Conservation (phyloP, 345 rosid genomes). For the Rhodamnia argentea region DNA sequence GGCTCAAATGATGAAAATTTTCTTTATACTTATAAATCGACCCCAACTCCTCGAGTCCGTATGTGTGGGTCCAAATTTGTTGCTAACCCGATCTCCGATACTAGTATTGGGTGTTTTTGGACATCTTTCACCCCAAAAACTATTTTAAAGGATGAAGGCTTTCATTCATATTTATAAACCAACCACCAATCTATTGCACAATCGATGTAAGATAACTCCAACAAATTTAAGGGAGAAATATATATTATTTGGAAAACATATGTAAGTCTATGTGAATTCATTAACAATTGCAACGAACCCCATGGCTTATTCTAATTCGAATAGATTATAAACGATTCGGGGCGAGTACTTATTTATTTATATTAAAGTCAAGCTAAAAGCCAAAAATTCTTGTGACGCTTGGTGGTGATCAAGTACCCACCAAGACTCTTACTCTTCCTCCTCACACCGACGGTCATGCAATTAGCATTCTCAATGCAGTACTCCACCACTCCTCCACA, state of each 20-base stretch:
- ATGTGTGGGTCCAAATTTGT: no score
- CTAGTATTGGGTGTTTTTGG: no score
- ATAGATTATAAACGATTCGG: background rate
- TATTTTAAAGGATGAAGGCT: no score
- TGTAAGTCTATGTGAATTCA: background rate
- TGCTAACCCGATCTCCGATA: no score
- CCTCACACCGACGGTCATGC: conserved; percentile 81
- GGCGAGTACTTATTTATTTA: background rate
- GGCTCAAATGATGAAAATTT: no score
- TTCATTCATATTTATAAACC: no score
- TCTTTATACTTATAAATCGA: no score
- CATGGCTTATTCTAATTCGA: background rate
- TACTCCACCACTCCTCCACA: conserved; percentile 36
- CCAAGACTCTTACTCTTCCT: conserved; percentile 69
- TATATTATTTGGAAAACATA: background rate
- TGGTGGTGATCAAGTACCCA: conserved; percentile 87
- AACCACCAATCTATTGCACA: accelerated
- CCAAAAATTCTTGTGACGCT: conserved; percentile 89
- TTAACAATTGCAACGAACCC: background rate
- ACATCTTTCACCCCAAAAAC: no score
- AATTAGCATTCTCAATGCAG: conserved; percentile 70
- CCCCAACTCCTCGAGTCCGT: no score
- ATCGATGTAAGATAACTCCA: no score
- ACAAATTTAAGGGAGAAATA: background rate
- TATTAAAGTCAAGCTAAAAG: conserved; percentile 54